These are phyloP conservation scores for Salix brachista DNA, from an alignment of 345 rosid species.

Conservation along the genomic window DNA sequence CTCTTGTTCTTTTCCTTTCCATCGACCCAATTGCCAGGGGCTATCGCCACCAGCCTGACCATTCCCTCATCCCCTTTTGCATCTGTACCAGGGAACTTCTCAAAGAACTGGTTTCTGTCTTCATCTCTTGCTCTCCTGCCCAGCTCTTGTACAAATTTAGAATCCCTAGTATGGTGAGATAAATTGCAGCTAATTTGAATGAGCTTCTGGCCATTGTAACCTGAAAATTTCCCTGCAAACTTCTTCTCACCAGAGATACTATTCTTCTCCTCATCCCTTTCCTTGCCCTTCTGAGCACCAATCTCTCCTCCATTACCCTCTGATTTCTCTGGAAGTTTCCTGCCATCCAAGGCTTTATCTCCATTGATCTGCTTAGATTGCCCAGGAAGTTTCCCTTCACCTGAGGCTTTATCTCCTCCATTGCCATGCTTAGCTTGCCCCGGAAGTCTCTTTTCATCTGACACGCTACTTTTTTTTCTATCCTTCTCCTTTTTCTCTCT, in stretches of 20 bases:
- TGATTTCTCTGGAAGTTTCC: not conserved
- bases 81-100: slow-evolving; percentile 22
- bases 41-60: slow-evolving; percentile 19
- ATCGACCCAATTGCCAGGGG: slow-evolving; percentile 16
- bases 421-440: slow-evolving; percentile 20
- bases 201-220: slow-evolving; percentile 15
- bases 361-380: slow-evolving; percentile 23
- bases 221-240: no score
- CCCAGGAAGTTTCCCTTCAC: slow-evolving; percentile 32
- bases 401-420: slow-evolving; percentile 27
- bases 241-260: no score
- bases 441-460: slow-evolving; percentile 31
- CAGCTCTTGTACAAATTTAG: slow-evolving; percentile 48
- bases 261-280: no score
- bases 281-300: no score
- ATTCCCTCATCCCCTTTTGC: slow-evolving; percentile 23
- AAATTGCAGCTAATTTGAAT: slow-evolving; percentile 17
- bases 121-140: slow-evolving; percentile 49
- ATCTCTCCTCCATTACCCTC: not conserved
- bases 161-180: slow-evolving; percentile 26
- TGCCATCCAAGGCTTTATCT: not conserved
- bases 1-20: slow-evolving; percentile 31
- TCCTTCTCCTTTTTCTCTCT: slow-evolving; percentile 10
- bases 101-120: slow-evolving; percentile 36
- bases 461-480: slow-evolving; percentile 27